Percentiles rank a stretch among this genome's conserved stretches.
Evolutionary conservation across 1,284 basidiomycete genomes (phyloP).

Genomic region (Leccinum huronense): DNA sequence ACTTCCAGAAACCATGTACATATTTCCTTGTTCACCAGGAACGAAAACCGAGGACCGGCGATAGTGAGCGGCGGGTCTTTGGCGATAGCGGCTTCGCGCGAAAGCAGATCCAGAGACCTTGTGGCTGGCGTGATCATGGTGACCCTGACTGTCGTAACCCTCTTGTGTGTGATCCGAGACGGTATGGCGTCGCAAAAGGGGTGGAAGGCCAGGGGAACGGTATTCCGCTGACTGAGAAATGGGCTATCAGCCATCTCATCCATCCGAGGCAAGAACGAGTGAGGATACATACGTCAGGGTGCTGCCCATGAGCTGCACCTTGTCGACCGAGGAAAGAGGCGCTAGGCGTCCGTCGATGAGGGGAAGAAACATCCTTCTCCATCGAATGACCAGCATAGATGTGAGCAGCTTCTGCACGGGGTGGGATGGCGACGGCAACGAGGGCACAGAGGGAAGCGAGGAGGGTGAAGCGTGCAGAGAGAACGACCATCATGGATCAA

Average conservation of each 20-base stretch:
- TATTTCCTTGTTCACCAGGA: constrained; percentile 24
- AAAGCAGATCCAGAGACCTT: constrained; percentile 19
- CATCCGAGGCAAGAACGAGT: neutral
- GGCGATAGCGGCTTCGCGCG: constrained; percentile 24
- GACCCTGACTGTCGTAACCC: neutral
- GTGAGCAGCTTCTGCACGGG: constrained; percentile 24
- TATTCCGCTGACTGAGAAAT: constrained; percentile 1
- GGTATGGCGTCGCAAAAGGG: constrained; percentile 21
- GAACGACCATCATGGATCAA: constrained; percentile 19
- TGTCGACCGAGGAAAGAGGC: neutral
- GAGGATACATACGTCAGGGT: constrained; percentile 8
- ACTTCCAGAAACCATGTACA: constrained; percentile 22
- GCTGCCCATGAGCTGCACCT: constrained; percentile 7
- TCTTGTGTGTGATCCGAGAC: constrained; percentile 1
- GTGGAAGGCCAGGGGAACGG: constrained; percentile 13
- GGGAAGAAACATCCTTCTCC: constrained; percentile 7
- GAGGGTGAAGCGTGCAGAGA: constrained; percentile 21
- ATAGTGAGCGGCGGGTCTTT: neutral
- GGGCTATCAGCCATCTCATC: neutral
- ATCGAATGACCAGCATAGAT: constrained; percentile 14
- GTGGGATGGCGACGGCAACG: constrained; percentile 19
- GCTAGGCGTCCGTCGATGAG: neutral
- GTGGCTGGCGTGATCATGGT: neutral
- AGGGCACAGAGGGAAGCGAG: constrained; percentile 27
- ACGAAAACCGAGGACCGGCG: constrained; percentile 27